Base-by-base conservation (phyloP, 179 eudicot species). In the Actinidia arguta region DNA sequence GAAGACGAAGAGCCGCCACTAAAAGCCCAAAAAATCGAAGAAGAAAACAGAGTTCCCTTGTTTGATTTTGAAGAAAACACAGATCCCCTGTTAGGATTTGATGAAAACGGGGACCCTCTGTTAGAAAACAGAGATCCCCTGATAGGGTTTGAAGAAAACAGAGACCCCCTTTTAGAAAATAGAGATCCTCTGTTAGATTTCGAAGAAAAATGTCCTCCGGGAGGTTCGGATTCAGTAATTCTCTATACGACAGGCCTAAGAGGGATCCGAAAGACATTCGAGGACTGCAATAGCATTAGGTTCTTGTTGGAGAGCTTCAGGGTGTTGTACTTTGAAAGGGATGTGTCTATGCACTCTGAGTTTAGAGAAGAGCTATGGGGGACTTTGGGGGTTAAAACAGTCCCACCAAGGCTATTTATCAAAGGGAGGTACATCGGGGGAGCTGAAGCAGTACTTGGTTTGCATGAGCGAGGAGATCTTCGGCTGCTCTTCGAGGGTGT, bases 371-470 rank as follows among this genome's bases (percentile, higher is more conserved):
- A 96, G 78, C 71, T 96, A 50, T 93, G 96, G 95, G 80, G 81
- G 83, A 69, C 86, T 24, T 83, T 96, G 87, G 98, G 90, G 5
- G 93, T 79, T 46, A 96, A 81, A 83, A 61, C 82, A 5, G 81
- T 92, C 31, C 98, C 99, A 9, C 99, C 99, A 8, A 90, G 92
- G 86, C 75, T 96, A 82, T 96, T 96, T 75, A 85, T 96, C 0
- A 88, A 89, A 83, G 99, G 99, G 48, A 90, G 99, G 89, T 92
- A 95, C 86, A 90, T 96, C 47, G 99, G 99, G 0, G 98, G 98
- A 47, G 97, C 98, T 22, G 98, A 93, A 22, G 82, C 83, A 70
- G 94, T 95, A 0, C 64, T 91, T 83, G 71, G 76, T 11, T 86
- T 96, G 76, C 92, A 95, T 63, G 99, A 95, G 83, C 92, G 88